Evolutionary conservation across 106 monocot genomes (phyloP), one percentile per base, ranked within the genome.

Genomic region (Posidonia australis): DNA sequence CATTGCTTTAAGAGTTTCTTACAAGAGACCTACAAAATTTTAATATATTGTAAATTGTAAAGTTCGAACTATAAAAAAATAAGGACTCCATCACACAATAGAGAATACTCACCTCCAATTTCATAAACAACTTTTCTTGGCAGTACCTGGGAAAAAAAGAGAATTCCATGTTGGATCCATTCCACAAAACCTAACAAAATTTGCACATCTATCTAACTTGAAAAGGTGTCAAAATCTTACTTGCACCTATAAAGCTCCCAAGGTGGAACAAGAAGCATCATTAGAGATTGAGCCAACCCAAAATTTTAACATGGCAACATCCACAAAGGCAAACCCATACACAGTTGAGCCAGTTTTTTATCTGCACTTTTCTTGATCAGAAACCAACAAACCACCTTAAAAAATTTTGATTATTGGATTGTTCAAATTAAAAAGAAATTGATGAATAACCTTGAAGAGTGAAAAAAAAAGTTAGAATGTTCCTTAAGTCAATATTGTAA

Each of bases 311-410:
- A 86, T 82, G 51, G 94, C 90, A 75, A 70, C 80, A 68, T 96
- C 94, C 16, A 96, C 68, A 71, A 96, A 96, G 71, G 94, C 86
- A 82, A 87, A 96, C 72, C 90, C 90, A 77, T 87, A 96, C 13
- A 66, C 57, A 1, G 70, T 77, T 47, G 67, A 72, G 22, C 79
- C 72, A 44, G 78, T 74, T 18, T 74, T 63, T 44, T 62, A 67
- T 24, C n/a, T 30, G 7, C 31, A 5, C 19, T 48, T 76, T 72
- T 30, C 63, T 83, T 87, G 66, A 25, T 29, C 16, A 6, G 16
- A 73, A 56, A 5, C 20, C 16, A 44, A 56, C 13, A 61, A 28
- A 53, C 16, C 2, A 36, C 36, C 36, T 36, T 36, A 36, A 36
- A 36, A 4, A 36, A 36, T 4, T 36, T 36, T 36, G 36, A 4